Conservation (phyloP, 495 filamentous ascomycete genomes). For the Wilcoxina mikolae region DNA sequence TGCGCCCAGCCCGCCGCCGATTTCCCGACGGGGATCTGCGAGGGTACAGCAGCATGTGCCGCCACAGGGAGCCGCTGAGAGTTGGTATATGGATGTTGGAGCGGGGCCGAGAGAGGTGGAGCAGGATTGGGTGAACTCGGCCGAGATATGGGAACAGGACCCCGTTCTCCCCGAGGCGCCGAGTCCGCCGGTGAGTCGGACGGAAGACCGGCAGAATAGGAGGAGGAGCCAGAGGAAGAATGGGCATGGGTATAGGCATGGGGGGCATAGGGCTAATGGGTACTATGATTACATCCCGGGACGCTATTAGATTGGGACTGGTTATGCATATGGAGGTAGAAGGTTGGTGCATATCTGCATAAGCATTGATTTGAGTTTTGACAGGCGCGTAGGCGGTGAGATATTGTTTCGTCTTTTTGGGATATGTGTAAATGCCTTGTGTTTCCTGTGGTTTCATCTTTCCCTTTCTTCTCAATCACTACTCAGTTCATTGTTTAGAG, state of each 20-base stretch:
- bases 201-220: not conserved
- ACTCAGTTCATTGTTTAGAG: too few relatives aligned
- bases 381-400: too few relatives aligned
- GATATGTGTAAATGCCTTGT: too few relatives aligned
- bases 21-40: not conserved
- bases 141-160: slow-evolving; percentile 3
- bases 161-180: slow-evolving; percentile 1
- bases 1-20: slow-evolving; percentile 1
- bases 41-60: not conserved
- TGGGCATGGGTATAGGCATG: not conserved
- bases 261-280: not conserved
- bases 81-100: not conserved
- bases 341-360: too few relatives aligned
- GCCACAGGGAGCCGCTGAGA: slow-evolving; percentile 2
- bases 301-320: too few relatives aligned
- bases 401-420: too few relatives aligned
- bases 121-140: slow-evolving; percentile 3
- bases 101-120: not conserved
- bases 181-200: slow-evolving; percentile 3
- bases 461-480: too few relatives aligned
- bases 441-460: too few relatives aligned
- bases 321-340: too few relatives aligned
- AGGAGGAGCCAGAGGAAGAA: not conserved
- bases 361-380: too few relatives aligned
- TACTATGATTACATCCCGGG: too few relatives aligned